These are phyloP conservation scores for Stephanodiscus minutulus DNA, from an alignment of 108 stramenopile genomes.

Conservation along the genomic window DNA sequence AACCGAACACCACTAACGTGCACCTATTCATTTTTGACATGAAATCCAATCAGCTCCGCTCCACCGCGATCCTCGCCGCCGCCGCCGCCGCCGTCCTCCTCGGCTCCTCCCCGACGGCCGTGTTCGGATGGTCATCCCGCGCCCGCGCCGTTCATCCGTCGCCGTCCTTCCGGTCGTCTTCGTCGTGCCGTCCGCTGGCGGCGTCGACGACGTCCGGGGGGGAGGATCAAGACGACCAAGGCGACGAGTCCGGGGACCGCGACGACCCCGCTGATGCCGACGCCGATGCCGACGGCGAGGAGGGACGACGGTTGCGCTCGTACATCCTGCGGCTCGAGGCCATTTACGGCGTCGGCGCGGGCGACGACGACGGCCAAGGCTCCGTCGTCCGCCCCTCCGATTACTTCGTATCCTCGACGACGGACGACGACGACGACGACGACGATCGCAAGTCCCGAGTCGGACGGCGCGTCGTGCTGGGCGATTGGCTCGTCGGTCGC, in stretches of 20 bases:
- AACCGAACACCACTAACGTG: no score
- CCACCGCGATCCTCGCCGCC: not conserved
- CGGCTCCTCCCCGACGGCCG: not conserved
- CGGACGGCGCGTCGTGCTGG: slow-evolving; percentile 5
- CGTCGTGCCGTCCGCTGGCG: not conserved
- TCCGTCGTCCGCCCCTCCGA: no score
- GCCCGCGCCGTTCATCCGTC: not conserved
- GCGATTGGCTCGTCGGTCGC: slow-evolving; percentile 23
- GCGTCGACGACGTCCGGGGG: not conserved
- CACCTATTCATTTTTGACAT: no score
- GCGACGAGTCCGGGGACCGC: not conserved
- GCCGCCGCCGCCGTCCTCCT: not conserved
- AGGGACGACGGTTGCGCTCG: not conserved
- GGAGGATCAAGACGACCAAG: not conserved
- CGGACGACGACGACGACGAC: not conserved
- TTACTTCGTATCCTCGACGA: not conserved
- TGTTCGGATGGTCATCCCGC: not conserved
- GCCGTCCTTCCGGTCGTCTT: not conserved
- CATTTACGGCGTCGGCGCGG: slow-evolving; percentile 7
- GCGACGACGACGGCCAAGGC: not conserved
- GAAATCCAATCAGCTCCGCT: not conserved
- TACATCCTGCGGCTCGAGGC: slow-evolving; percentile 14
- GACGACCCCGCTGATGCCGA: not conserved
- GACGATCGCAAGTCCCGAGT: not conserved
- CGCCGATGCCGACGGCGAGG: not conserved